Evolutionary conservation across 768 basidiomycete genomes (phyloP).

Genomic region (Lactifluus hygrophoroides): DNA sequence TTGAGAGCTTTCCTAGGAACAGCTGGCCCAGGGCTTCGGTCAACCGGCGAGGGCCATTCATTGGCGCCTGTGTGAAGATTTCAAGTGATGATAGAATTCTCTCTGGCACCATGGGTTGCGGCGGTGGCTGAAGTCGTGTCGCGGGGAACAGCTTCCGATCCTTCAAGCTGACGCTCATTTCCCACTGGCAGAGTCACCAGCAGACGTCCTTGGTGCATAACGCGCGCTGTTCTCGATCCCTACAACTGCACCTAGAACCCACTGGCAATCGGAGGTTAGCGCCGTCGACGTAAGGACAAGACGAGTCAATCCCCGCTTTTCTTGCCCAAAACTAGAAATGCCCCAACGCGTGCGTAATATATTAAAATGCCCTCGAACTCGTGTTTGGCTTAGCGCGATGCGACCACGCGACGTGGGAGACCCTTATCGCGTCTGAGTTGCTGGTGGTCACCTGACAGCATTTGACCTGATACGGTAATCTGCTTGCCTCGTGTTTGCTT

Average conservation of each 20-base stretch:
- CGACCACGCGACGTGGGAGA: not conserved
- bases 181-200: not conserved
- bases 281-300: conserved; percentile 9
- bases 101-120: not conserved
- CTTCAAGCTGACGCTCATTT: conserved; percentile 11
- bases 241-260: conserved; percentile 6
- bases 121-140: not conserved
- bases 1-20: not conserved
- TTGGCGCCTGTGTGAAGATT: not conserved
- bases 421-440: not conserved
- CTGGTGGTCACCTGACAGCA: conserved; percentile 11
- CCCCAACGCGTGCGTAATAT: too few species aligned
- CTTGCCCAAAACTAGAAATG: not conserved
- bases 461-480: conserved; percentile 9
- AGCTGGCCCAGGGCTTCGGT: not conserved
- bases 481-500: conserved; percentile 2
- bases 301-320: not conserved
- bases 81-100: not conserved
- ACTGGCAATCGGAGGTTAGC: conserved; percentile 7
- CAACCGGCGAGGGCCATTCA: not conserved
- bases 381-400: conserved; percentile 6
- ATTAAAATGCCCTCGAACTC: not conserved
- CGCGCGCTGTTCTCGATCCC: conserved; percentile 8
- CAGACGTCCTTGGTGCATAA: conserved; percentile 13
- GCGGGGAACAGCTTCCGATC: not conserved